Percentiles rank a stretch among this genome's conserved stretches.
Evolutionary conservation across 1,284 basidiomycete species (phyloP).

Genomic region (Pterulicium gracile): DNA sequence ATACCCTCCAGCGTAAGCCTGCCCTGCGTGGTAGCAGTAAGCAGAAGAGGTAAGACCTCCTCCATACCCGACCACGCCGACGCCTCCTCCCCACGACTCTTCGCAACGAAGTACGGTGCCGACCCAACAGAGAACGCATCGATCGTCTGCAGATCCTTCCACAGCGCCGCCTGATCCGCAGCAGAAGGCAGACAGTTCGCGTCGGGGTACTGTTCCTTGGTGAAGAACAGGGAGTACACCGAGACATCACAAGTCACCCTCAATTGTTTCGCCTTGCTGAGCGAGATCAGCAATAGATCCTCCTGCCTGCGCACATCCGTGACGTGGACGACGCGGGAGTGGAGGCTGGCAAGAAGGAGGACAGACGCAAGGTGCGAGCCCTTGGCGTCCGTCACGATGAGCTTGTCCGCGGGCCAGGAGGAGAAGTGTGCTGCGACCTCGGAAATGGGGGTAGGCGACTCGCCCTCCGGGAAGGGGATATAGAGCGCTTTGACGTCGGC

Average conservation of each 20-base stretch:
- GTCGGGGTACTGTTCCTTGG: constrained; percentile 61
- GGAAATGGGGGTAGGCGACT: constrained; percentile 38
- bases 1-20: constrained; percentile 82
- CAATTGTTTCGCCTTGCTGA: constrained; percentile 91
- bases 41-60: constrained; percentile 81
- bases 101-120: constrained; percentile 72
- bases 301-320: constrained; percentile 87
- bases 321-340: constrained; percentile 85
- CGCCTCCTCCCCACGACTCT: constrained; percentile 54
- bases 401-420: constrained; percentile 86
- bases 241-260: constrained; percentile 96
- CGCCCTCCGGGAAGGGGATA: constrained; percentile 64
- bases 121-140: constrained; percentile 90
- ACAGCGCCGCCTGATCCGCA: constrained; percentile 79
- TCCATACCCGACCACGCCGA: constrained; percentile 76
- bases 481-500: constrained; percentile 79
- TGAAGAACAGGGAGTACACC: constrained; percentile 90
- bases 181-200: constrained; percentile 62
- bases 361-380: constrained; percentile 91
- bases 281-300: constrained; percentile 84
- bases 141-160: constrained; percentile 79
- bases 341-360: constrained; percentile 85
- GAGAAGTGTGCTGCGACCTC: constrained; percentile 82
- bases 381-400: constrained; percentile 89
- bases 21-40: constrained; percentile 79